Evolutionary conservation across 73 alveolate genomes (phyloP).

Genomic region (Paramecium biaurelia): DNA sequence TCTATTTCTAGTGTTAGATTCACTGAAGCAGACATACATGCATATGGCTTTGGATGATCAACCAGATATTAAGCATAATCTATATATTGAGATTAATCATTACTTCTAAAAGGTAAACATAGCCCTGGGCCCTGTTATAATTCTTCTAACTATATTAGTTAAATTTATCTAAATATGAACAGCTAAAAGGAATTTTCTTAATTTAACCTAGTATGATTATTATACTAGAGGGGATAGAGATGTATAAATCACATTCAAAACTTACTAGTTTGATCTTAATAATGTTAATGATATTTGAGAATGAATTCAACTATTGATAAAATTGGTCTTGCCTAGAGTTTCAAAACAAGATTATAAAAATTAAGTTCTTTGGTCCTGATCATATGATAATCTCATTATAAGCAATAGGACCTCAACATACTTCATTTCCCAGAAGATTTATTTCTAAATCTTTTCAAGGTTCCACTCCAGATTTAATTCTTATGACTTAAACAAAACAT

Average conservation of each 20-base stretch:
- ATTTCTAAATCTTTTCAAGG: neutral
- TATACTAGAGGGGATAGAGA: neutral
- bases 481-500: neutral
- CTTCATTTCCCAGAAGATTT: neutral
- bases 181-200: neutral
- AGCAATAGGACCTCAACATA: neutral
- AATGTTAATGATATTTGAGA: neutral
- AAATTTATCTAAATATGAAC: neutral
- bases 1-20: neutral
- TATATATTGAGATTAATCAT: neutral
- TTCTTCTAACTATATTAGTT: neutral
- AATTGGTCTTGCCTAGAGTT: neutral
- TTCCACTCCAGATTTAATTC: neutral
- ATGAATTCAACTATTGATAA: neutral
- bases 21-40: neutral
- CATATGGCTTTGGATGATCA: neutral
- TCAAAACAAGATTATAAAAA: neutral
- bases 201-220: neutral
- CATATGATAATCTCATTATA: neutral
- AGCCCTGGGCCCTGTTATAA: conserved; percentile 8
- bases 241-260: neutral
- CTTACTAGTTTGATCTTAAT: neutral
- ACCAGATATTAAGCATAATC: neutral
- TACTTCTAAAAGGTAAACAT: neutral
- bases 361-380: neutral